Conservation (phyloP, 352 stramenopile species). For the Globisporangium mamillatum region DNA sequence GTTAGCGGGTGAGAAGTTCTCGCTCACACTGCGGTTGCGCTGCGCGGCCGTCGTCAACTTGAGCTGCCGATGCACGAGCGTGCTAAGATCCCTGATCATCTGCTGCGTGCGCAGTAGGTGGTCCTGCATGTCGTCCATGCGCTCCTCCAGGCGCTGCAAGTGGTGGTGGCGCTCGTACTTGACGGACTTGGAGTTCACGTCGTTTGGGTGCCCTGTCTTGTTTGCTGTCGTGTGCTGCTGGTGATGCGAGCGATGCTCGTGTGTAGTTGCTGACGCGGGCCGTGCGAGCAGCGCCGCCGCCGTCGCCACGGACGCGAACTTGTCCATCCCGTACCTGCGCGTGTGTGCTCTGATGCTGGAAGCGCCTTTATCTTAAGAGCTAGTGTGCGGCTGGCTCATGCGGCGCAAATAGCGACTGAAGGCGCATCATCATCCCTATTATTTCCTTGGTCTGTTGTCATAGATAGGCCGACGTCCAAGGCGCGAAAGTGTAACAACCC, state of each 20-base stretch:
- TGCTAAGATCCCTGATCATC: constrained; percentile 51
- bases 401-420: not conserved
- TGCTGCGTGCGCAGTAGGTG: constrained; percentile 40
- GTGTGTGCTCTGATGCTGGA: too few species aligned
- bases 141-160: constrained; percentile 34
- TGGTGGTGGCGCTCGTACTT: constrained; percentile 11
- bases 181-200: not conserved
- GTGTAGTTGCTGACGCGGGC: not conserved
- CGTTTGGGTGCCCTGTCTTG: not conserved
- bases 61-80: constrained; percentile 46
- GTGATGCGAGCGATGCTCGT: not conserved
- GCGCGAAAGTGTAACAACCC: not conserved
- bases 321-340: constrained; percentile 7
- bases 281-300: constrained; percentile 11
- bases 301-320: constrained; percentile 15
- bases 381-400: not conserved
- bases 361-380: too few species aligned
- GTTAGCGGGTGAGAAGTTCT: constrained; percentile 24
- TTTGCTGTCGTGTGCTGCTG: not conserved
- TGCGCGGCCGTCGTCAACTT: constrained; percentile 29
- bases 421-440: not conserved
- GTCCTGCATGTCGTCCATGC: constrained; percentile 38
- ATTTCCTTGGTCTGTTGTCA: not conserved
- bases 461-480: not conserved
- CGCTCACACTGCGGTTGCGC: constrained; percentile 36